A percentile compares a stretch with the other conserved stretches of the same genome.
Conservation (phyloP, 2,329 filamentous ascomycete species). For the Ceratocystis destructans region DNA sequence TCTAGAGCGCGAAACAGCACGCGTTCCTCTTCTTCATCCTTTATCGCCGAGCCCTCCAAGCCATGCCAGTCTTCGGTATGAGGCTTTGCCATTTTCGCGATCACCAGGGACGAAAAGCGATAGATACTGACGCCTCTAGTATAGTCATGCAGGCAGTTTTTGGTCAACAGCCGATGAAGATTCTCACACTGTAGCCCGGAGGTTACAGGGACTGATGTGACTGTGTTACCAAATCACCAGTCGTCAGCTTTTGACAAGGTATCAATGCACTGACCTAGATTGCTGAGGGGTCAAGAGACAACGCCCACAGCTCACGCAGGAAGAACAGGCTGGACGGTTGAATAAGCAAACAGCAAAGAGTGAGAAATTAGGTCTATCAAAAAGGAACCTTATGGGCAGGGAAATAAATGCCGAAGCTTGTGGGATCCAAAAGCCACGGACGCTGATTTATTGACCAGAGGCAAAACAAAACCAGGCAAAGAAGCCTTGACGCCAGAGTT, state of each 20-base stretch:
- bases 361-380: neutral
- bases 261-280: neutral
- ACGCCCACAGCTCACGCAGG: neutral
- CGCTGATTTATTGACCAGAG: neutral
- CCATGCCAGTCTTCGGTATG: conserved; percentile 14
- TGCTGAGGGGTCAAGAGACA: neutral
- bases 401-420: neutral
- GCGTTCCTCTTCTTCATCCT: conserved; percentile 63
- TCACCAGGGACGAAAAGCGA: neutral
- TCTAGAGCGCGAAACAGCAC: conserved; percentile 74
- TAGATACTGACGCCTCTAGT: neutral
- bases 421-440: neutral
- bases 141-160: neutral
- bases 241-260: neutral
- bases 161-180: neutral
- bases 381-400: neutral
- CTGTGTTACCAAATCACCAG: neutral
- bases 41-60: conserved; percentile 16
- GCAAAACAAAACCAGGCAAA: neutral
- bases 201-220: neutral
- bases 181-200: neutral
- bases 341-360: neutral
- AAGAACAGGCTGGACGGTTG: neutral
- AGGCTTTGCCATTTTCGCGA: neutral
- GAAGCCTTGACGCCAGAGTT: neutral